Conservation (phyloP, 352 stramenopile genomes). For the Thalassiosira pacifica region DNA sequence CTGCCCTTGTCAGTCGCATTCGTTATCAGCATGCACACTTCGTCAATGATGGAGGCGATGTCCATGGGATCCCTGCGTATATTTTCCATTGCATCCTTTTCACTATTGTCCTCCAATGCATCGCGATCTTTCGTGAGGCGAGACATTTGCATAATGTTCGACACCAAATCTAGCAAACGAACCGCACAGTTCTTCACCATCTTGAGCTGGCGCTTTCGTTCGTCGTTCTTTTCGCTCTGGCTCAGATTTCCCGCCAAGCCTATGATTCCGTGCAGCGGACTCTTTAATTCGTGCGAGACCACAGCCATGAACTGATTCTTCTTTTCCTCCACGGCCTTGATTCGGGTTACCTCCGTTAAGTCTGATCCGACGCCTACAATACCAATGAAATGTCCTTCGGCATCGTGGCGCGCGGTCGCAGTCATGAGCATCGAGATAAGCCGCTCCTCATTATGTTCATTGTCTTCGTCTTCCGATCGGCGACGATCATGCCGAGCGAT, state of each 20-base stretch:
- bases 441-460: neutral
- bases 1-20: slow-evolving; percentile 25
- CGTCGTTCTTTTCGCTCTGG: neutral
- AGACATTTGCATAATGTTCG: slow-evolving; percentile 24
- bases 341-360: neutral
- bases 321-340: slow-evolving; percentile 2
- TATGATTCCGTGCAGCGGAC: slow-evolving; percentile 19
- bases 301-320: slow-evolving; percentile 30
- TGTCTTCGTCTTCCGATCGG: neutral
- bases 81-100: neutral
- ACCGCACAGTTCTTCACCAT: slow-evolving; percentile 12
- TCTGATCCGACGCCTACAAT: slow-evolving; percentile 10
- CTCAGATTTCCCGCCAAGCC: neutral
- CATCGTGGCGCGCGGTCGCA: slow-evolving; percentile 5
- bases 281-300: slow-evolving; percentile 21
- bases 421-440: slow-evolving; percentile 12
- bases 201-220: slow-evolving; percentile 1
- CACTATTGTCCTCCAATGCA: neutral
- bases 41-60: neutral
- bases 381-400: slow-evolving; percentile 12
- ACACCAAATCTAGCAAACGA: slow-evolving; percentile 1
- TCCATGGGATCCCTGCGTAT: neutral
- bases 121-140: neutral
- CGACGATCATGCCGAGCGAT: neutral
- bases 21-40: slow-evolving; percentile 6